Base-by-base conservation (phyloP, 2,329 filamentous ascomycete genomes). In the Nothophoma quercina region DNA sequence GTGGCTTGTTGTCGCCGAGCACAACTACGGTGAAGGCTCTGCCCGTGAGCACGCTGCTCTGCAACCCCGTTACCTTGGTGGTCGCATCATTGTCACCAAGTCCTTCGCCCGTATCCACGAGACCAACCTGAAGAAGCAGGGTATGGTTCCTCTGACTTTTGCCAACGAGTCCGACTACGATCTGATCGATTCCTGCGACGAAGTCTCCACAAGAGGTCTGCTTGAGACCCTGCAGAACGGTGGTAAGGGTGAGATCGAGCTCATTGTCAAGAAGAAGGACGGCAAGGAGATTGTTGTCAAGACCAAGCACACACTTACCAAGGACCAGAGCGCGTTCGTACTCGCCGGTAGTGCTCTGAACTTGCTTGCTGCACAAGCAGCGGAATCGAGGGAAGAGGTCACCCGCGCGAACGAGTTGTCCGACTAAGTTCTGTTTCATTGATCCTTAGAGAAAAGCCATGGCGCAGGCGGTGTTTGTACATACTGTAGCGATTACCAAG, bases 91-190 rank as follows among this genome's bases (percentile, higher is more conserved):
- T 51, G 83, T 96, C 15, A 83, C 88, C 50, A 96, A 96, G 80
- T 89, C 85, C 29, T 96, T 96, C 71, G 92, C 92, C 0, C 87
- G 92, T 45, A 96, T 96, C 72, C 92, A 96, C 79, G 92, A 96
- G 82, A 96, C 92, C 23, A 96, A 96, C 75, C 79, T 96, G 62
- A 96, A 96, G 86, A 96, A 96, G 80, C 95, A 99, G 79, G 95
- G 95, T 58, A 89, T 99, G 26, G 91, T 99, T 35, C 95, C 95
- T 2, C 81, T 99, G 66, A 97, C 91, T 0, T 96, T 99, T 70
- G 90, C 81, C 36, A 83, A 96, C 74, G 92, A 96, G 77, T 83
- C 84, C 16, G 95, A 98, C 75, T 98, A 97, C 73, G 90, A 95
- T 69, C 79, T 81, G 58, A 89, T 99, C 59, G 81, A 84, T 44